phyloP scores from a whole-genome alignment of 2,329 filamentous ascomycete genomes.

The Arthrobotrys entomopaga region DNA sequence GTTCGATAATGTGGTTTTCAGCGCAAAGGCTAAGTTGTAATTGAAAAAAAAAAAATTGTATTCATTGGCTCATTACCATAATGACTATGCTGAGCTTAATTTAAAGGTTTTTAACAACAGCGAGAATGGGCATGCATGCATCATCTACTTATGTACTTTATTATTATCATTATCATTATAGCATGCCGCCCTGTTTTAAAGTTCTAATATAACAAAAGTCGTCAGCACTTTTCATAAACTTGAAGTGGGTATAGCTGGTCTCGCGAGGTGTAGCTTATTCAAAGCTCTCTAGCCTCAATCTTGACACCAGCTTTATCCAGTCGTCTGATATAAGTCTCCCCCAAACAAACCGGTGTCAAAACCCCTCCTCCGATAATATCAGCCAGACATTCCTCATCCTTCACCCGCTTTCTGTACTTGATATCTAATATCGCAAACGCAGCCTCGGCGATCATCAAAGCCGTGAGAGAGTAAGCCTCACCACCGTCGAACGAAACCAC shows the following conservation, averaged over 20 bases:
- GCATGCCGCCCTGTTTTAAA: neutral
- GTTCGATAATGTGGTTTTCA: slow-evolving; percentile 67
- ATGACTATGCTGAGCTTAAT: too few relatives aligned
- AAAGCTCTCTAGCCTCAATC: slow-evolving; percentile 60
- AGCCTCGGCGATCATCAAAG: slow-evolving; percentile 55
- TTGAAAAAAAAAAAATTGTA: neutral
- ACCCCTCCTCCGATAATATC: slow-evolving; percentile 64
- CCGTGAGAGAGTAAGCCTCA: slow-evolving; percentile 57
- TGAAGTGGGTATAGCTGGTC: too few relatives aligned
- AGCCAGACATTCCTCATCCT: slow-evolving; percentile 61
- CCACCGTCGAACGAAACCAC: slow-evolving; percentile 55
- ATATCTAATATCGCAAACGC: slow-evolving; percentile 55
- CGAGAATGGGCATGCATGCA: neutral
- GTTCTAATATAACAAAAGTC: neutral
- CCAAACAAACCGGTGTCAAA: slow-evolving; percentile 65
- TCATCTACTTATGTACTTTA: neutral
- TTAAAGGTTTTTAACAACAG: too few relatives aligned
- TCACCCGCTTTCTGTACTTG: slow-evolving; percentile 17
- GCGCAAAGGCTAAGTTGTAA: slow-evolving; percentile 54
- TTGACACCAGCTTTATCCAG: slow-evolving; percentile 64
- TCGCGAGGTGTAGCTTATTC: too few relatives aligned
- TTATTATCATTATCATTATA: slow-evolving; percentile 8
- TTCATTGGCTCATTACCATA: neutral
- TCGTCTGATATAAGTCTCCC: slow-evolving; percentile 64
- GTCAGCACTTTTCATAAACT: too few relatives aligned